Base-by-base conservation (phyloP, 495 filamentous ascomycete species). In the Talaromyces nanjingensis region DNA sequence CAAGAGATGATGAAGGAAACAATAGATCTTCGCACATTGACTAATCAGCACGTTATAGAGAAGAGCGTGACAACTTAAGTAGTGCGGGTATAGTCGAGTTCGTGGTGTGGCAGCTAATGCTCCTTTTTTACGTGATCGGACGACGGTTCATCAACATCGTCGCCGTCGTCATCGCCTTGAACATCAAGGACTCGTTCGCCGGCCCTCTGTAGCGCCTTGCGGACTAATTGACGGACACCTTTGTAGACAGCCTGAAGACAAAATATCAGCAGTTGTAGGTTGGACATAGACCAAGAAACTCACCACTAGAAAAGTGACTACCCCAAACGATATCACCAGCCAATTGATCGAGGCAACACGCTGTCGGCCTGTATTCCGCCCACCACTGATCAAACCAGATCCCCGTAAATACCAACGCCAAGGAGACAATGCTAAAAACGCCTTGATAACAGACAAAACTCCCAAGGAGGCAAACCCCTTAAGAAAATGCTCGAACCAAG, bases 21-120 rank as follows among this genome's bases (percentile, higher is more conserved):
- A 63, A 64, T 90, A 74, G 66, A 81, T 97, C 81, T 97, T 80
- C 90, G 92, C 92, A 94, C 87, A 86, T 83, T 89, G 92, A 96
- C 92, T 92, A 84, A 93, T 92, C 84, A 86, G 83, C 90, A 92
- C 84, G 79, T 82, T 86, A 93, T 86, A 80, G 11, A 88, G 67
- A 83, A 77, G 80, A 78, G 71, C 78, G 84, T 90, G 92, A 80
- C 88, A 96, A 92, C 92, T 97, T 85, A 96, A 87, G 87, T 89
- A 87, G 89, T 92, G 91, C 91, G 73, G 60, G 31, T n/a, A 25
- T 37, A 37, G 6, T 24, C 39, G 14, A 47, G 24, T 20, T 5
- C 2, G n/a, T 29, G 9, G 4, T 18, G 42, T 11, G n/a, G n/a
- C 5, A 60, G 18, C 16, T 34, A 65, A 29, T 62, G 6, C 16